Evolutionary conservation across 1,139 yeast genomes (phyloP), one percentile per base, ranked within the genome.

Genomic region (Pichia kudriavzevii): DNA sequence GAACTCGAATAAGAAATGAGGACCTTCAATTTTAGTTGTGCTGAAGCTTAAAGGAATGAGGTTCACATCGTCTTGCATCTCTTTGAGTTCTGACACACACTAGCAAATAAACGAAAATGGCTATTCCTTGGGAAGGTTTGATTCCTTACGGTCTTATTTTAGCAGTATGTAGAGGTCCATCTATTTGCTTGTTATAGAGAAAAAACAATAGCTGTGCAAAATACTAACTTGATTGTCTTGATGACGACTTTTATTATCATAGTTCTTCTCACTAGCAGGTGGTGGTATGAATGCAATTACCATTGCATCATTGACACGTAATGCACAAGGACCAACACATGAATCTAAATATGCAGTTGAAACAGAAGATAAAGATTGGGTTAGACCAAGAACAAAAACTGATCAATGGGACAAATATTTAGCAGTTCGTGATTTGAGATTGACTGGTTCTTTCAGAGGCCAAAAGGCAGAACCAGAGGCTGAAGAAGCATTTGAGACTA

Each of bases 111-210:
- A 34, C 34, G 28, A 41, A 14, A 9, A 70, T 72, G 79, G n/a
- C n/a, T n/a, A 75, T 78, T 65, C 84, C 85, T 48, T 77, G 77
- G 62, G 84, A 78, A 69, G 83, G 81, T 41, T 61, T 77, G 42
- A 55, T 77, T 56, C 84, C 84, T 42, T 77, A 73, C 52, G 79
- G 74, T 45, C 64, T 77, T 48, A 78, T 78, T 68, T 59, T 75
- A 41, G 65, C 69, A 12, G 71, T 66, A 60, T 30, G 71, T 61
- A 26, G 16, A 2, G 18, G 8, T 9, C 12, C 12, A 11, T 23
- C 11, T 23, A 10, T 23, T 11, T 23, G 7, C 12, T 10, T 11
- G 16, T 8, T 2, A 11, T 19, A 11, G 9, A 19, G 19, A 3
- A 27, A n/a, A 9, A 18, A 4, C 29, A 17, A 16, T 15, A 17